A percentile compares a stretch with the other conserved stretches of the same genome.
These are phyloP conservation scores for Botrytis byssoidea DNA, from an alignment of 2,329 filamentous ascomycete genomes.

Conservation along the genomic window DNA sequence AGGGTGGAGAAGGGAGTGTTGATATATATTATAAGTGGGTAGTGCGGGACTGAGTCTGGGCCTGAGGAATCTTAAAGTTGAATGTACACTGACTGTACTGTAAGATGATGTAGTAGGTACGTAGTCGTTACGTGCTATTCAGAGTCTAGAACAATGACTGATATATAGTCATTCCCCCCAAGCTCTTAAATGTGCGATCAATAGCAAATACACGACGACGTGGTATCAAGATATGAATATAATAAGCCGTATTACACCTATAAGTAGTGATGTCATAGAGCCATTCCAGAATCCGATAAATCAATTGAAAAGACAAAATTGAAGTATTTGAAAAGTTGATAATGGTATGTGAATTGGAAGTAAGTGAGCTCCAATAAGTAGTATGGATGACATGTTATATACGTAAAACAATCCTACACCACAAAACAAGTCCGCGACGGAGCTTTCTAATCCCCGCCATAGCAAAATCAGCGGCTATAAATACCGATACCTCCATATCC, in stretches of 20 bases:
- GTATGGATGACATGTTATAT: background rate
- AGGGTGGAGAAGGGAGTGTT: too few relatives aligned
- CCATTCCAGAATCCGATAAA: background rate
- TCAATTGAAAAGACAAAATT: background rate
- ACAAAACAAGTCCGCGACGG: background rate
- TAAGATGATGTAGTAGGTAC: background rate
- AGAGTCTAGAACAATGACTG: too few relatives aligned
- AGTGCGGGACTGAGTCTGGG: background rate
- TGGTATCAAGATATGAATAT: background rate
- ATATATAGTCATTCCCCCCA: too few relatives aligned
- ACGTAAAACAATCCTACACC: background rate
- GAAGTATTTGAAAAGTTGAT: background rate
- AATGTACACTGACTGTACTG: background rate
- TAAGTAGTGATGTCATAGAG: background rate
- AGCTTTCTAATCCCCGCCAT: background rate
- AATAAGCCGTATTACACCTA: background rate
- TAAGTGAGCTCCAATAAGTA: background rate
- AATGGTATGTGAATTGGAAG: background rate
- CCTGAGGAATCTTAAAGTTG: background rate
- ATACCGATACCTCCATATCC: background rate
- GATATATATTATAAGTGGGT: background rate
- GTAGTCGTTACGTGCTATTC: background rate
- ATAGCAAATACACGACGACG: background rate
- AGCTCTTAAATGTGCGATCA: too few relatives aligned
- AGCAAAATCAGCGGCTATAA: background rate